These are phyloP conservation scores for Theileria equi DNA, from an alignment of 169 alveolate genomes.

Conservation along the genomic window DNA sequence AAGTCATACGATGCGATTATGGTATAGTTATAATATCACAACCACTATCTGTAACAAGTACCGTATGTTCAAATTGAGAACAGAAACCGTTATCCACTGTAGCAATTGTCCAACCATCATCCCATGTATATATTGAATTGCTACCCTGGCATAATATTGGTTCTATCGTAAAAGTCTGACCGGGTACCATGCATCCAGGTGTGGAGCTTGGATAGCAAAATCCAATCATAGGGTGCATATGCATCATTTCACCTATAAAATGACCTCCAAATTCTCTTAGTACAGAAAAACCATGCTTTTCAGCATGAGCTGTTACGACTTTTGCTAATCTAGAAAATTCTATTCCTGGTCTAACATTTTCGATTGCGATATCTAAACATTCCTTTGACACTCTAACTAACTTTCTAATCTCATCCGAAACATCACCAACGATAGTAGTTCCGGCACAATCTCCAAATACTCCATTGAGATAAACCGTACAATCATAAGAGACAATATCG, in stretches of 20 bases:
- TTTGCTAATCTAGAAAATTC: slow-evolving; percentile 83
- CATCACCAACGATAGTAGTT: slow-evolving; percentile 66
- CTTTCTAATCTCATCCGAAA: slow-evolving; percentile 46
- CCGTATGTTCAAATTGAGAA: slow-evolving; percentile 90
- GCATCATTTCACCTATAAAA: slow-evolving; percentile 89
- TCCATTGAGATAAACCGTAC: slow-evolving; percentile 85
- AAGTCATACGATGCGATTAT: slow-evolving; percentile 1
- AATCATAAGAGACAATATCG: slow-evolving; percentile 88
- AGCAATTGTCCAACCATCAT: slow-evolving; percentile 88
- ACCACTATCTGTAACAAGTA: slow-evolving; percentile 82
- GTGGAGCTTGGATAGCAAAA: slow-evolving; percentile 78
- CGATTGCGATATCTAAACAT: slow-evolving; percentile 81
- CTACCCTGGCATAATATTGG: slow-evolving; percentile 87
- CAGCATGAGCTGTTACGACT: slow-evolving; percentile 77
- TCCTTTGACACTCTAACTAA: slow-evolving; percentile 71
- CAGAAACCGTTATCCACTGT: slow-evolving; percentile 83
- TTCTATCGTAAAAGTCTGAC: slow-evolving; percentile 74
- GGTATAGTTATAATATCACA: slow-evolving; percentile 78
- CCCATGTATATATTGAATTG: slow-evolving; percentile 80
- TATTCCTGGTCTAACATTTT: slow-evolving; percentile 85
- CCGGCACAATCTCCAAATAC: slow-evolving; percentile 84
- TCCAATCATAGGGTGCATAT: slow-evolving; percentile 86
- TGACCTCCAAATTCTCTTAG: slow-evolving; percentile 89
- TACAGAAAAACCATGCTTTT: slow-evolving; percentile 79
- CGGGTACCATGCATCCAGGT: slow-evolving; percentile 35